Evolutionary conservation across 306 rosid genomes (phyloP), one percentile per base, ranked within the genome.

Genomic region (Notholithocarpus densiflorus): DNA sequence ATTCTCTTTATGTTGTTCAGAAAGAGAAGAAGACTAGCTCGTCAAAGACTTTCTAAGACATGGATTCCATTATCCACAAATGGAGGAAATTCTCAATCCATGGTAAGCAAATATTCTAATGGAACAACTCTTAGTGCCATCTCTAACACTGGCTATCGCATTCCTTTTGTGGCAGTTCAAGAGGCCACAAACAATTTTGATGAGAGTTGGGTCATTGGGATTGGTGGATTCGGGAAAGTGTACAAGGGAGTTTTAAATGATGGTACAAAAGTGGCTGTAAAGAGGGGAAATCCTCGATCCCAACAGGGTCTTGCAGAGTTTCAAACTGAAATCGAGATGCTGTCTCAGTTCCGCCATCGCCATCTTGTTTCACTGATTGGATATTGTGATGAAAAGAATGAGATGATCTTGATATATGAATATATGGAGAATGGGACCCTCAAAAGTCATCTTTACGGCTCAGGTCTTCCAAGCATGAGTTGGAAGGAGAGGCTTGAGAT

Each of bases 361-460:
- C 98, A 94, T 86, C 88, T 94, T 75, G 96, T 94, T 56, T 92
- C 98, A 5, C 79, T 94, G 80, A 92, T 94, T 66, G 98, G 98
- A 11, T 92, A 94, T 77, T 94, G 98, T 77, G 97, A 94, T 79
- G 96, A 94, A 76, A 88, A 79, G 86, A 94, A 85, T 83, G 98
- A 94, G 83, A 94, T 92, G 98, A 94, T 92, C 77, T 74, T 94
- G 87, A 79, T 94, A 68, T 94, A 94, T 74, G 98, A 94, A 76
- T 94, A 94, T 51, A 94, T 94, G 98, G 97, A 94, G 82, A 84
- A 92, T 14, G 98, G 98, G 62, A 94, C 98, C 34, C 84, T 94
- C 80, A 94, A 94, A 87, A 59, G 94, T 79, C 98, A 92, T 87
- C 87, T 94, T n/a, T 92, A 94, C 19, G 98, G 98, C 79, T 79